Percentiles rank a stretch among this genome's conserved stretches.
Conservation (phyloP, 176 grass and related monocot genomes). For the Guadua angustifolia region DNA sequence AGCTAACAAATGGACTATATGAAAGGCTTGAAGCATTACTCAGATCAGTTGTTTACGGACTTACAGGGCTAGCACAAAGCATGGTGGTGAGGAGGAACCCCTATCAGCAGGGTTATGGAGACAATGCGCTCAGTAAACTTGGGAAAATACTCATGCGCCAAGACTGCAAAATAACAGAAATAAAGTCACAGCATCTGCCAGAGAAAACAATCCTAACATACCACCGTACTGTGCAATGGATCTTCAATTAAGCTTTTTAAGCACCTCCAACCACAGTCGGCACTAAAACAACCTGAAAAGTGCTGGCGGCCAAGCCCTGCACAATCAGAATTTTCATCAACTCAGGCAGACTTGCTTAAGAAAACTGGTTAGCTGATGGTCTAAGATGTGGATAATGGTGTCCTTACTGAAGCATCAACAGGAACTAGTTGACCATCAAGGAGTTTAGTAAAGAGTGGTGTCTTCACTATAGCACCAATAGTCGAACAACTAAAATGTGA, state of each 20-base stretch:
- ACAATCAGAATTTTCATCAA: slow-evolving; percentile 31
- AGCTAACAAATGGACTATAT: neutral
- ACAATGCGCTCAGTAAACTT: slow-evolving; percentile 84
- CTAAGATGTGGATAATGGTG: slow-evolving; percentile 23
- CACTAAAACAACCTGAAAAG: slow-evolving; percentile 94
- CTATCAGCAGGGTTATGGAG: too few relatives aligned
- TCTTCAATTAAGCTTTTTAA: slow-evolving; percentile 27
- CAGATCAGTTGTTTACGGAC: slow-evolving; percentile 40
- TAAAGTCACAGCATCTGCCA: slow-evolving; percentile 24
- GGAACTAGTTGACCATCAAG: slow-evolving; percentile 93
- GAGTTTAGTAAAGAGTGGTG: slow-evolving; percentile 90
- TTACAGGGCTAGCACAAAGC: slow-evolving; percentile 97
- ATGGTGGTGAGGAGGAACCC: too few relatives aligned
- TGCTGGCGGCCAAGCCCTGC: slow-evolving; percentile 95
- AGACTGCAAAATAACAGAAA: slow-evolving; percentile 62
- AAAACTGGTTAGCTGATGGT: slow-evolving; percentile 16
- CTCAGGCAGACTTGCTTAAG: slow-evolving; percentile 11
- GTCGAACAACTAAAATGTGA: slow-evolving; percentile 81
- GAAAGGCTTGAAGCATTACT: slow-evolving; percentile 31
- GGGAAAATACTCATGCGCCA: slow-evolving; percentile 88
- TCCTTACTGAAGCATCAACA: slow-evolving; percentile 91
- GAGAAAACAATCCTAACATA: slow-evolving; percentile 24
- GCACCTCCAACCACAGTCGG: slow-evolving; percentile 92
- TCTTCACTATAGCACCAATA: slow-evolving; percentile 97
- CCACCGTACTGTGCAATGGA: slow-evolving; percentile 7